Percentiles rank a stretch among this genome's conserved stretches.
Conservation (phyloP, 2,329 filamentous ascomycete genomes). For the Alternaria panax region DNA sequence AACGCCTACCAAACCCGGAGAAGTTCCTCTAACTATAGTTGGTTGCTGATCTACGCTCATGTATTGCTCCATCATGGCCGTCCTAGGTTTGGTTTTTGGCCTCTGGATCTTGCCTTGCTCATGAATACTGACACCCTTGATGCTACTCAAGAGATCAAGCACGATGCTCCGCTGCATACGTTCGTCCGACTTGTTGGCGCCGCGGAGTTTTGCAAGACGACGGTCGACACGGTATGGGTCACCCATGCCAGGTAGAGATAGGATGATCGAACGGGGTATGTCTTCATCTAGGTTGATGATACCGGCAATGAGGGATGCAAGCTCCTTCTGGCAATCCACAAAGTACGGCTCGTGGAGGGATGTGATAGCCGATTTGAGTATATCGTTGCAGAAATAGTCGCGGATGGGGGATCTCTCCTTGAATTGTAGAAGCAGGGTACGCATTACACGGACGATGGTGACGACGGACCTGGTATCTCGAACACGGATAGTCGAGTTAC, state of each 20-base stretch:
- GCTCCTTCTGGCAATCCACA: constrained; percentile 91
- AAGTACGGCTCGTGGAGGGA: constrained; percentile 96
- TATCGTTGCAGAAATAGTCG: constrained; percentile 87
- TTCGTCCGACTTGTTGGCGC: constrained; percentile 62
- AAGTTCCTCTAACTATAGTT: constrained; percentile 49
- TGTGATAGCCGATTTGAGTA: constrained; percentile 87
- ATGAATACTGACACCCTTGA: constrained; percentile 89
- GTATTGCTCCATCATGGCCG: constrained; percentile 50
- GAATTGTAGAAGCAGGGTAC: constrained; percentile 84
- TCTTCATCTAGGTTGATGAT: constrained; percentile 80
- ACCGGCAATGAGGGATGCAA: constrained; percentile 84
- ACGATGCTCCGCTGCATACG: constrained; percentile 82
- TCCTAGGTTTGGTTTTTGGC: constrained; percentile 40
- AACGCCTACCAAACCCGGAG: constrained; percentile 53
- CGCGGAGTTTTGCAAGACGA: constrained; percentile 52
- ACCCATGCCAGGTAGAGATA: constrained; percentile 79
- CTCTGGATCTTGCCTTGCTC: constrained; percentile 84
- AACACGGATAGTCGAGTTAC: constrained; percentile 87
- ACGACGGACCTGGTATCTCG: constrained; percentile 87
- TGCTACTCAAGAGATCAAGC: constrained; percentile 81
- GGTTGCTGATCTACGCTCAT: constrained; percentile 52
- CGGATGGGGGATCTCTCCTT: constrained; percentile 66
- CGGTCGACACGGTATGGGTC: constrained; percentile 67
- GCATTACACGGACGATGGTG: constrained; percentile 84
- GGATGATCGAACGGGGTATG: constrained; percentile 77